phyloP scores from a whole-genome alignment of 441 rosid genomes.

The Gossypium aridum region DNA sequence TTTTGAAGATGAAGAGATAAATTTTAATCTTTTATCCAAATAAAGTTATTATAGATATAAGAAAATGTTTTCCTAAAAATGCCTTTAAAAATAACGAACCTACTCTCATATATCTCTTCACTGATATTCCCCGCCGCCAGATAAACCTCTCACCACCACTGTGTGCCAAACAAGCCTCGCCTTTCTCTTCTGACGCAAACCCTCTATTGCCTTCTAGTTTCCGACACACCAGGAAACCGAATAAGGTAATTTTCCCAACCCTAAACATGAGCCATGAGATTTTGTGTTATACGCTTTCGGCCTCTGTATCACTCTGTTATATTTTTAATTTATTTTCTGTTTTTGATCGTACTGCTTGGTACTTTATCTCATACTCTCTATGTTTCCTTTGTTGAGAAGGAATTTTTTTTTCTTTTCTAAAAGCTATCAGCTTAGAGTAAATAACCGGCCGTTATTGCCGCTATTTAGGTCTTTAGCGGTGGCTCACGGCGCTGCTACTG shows the following conservation, averaged over 20 bases:
- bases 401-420: neutral
- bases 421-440: neutral
- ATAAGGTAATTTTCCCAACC: neutral
- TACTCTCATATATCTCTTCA: no score
- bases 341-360: neutral
- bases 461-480: neutral
- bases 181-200: neutral
- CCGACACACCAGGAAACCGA: neutral
- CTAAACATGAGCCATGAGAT: neutral
- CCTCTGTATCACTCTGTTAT: neutral
- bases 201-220: neutral
- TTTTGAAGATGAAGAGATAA: no score
- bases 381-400: neutral
- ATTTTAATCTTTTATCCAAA: no score
- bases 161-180: no score
- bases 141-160: no score
- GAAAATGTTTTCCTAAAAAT: no score
- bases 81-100: no score
- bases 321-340: neutral
- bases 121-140: no score
- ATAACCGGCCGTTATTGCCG: neutral
- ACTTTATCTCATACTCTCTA: neutral
- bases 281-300: neutral
- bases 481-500: neutral
- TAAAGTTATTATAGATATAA: no score